Evolutionary conservation across 768 basidiomycete species (phyloP).

Genomic region (Mycena galericulata): DNA sequence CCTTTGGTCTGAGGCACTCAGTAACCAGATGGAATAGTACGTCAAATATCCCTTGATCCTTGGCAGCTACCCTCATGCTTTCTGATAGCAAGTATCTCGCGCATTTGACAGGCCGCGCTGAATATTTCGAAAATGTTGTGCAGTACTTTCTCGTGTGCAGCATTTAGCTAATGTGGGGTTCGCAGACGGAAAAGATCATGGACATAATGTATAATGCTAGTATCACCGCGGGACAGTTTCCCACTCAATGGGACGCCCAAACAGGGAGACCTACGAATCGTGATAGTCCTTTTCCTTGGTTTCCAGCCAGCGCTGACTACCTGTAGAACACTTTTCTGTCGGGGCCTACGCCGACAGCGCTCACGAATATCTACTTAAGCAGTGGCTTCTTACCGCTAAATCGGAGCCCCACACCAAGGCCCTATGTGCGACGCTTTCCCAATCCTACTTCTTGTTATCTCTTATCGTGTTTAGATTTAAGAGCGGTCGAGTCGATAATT

Average conservation of each 20-base stretch:
- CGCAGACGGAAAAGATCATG: conserved; percentile 59
- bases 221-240: conserved; percentile 62
- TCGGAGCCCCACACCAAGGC: conserved; percentile 57
- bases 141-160: conserved; percentile 25
- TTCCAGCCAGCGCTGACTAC: neutral
- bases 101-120: conserved; percentile 75
- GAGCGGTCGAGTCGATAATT: conserved; percentile 64
- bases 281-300: conserved; percentile 36
- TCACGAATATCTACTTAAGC: conserved; percentile 78
- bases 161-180: conserved; percentile 52
- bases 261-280: conserved; percentile 59
- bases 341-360: conserved; percentile 73
- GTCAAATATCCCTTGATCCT: conserved; percentile 23
- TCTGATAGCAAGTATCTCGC: conserved; percentile 77
- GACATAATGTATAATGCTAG: conserved; percentile 62
- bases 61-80: conserved; percentile 14
- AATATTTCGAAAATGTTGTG: conserved; percentile 63
- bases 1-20: conserved; percentile 57
- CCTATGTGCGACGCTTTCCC: conserved; percentile 65
- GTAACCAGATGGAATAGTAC: conserved; percentile 75
- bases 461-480: conserved; percentile 50
- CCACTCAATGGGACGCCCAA: conserved; percentile 61
- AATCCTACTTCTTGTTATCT: neutral
- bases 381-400: conserved; percentile 64
- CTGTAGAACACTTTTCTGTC: conserved; percentile 57